Evolutionary conservation across 768 basidiomycete species (phyloP).

Genomic region (Phylloporus sp.): DNA sequence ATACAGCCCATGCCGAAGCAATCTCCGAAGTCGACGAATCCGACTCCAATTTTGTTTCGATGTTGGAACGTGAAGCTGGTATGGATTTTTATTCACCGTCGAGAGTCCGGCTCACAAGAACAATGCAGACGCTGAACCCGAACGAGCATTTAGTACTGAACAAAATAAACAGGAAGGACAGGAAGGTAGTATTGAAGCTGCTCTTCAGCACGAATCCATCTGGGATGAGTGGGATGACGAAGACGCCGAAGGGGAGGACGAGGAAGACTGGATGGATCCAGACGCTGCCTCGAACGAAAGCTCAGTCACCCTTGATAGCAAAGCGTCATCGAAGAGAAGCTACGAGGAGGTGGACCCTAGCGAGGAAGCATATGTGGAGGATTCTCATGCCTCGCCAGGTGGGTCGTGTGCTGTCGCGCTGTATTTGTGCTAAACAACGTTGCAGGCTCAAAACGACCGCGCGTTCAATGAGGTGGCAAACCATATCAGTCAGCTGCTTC

Average conservation of each 20-base stretch:
- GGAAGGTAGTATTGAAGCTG: conserved; percentile 14
- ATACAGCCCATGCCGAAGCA: not conserved
- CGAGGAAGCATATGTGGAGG: conserved; percentile 35
- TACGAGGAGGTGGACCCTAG: conserved; percentile 43
- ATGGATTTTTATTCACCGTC: not conserved
- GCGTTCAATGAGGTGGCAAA: conserved; percentile 31
- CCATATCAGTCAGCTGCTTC: not conserved
- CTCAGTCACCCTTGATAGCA: conserved; percentile 54
- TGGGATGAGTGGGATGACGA: conserved; percentile 33
- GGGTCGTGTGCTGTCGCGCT: not conserved
- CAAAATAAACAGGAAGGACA: conserved; percentile 17
- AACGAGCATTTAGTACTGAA: conserved; percentile 16
- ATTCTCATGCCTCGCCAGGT: conserved; percentile 45
- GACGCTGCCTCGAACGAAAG: conserved; percentile 48
- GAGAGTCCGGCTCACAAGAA: conserved; percentile 8
- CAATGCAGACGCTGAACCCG: conserved; percentile 24
- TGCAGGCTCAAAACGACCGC: conserved; percentile 42
- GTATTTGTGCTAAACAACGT: not conserved
- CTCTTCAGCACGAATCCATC: conserved; percentile 11
- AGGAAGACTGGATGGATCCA: conserved; percentile 42
- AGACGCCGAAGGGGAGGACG: conserved; percentile 44
- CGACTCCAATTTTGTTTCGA: conserved; percentile 24
- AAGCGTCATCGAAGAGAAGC: conserved; percentile 44
- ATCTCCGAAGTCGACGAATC: conserved; percentile 24
- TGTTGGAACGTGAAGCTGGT: conserved; percentile 31